Evolutionary conservation across 805 yeast genomes (phyloP).

Genomic region (Hanseniaspora taiwanica): DNA sequence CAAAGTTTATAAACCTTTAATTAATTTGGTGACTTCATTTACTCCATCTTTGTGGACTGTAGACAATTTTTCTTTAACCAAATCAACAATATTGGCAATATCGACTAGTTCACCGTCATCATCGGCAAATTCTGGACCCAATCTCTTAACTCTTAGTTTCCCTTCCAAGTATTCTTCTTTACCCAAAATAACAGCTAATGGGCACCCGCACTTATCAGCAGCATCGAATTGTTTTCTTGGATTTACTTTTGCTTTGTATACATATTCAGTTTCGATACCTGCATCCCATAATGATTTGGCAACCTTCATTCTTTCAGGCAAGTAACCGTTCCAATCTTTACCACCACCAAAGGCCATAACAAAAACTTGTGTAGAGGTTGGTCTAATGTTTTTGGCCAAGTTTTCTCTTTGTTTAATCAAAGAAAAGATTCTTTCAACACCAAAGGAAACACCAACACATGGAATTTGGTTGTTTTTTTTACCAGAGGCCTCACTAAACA

Average conservation of each 20-base stretch:
- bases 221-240: conserved; percentile 95
- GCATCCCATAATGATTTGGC: conserved; percentile 76
- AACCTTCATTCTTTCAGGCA: conserved; percentile 81
- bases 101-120: conserved; percentile 76
- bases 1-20: conserved; percentile 34
- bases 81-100: conserved; percentile 43
- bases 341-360: conserved; percentile 99
- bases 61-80: conserved; percentile 37
- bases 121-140: conserved; percentile 79
- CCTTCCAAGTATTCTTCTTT: conserved; percentile 81
- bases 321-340: conserved; percentile 85
- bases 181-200: conserved; percentile 84
- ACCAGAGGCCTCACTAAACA: conserved; percentile 79
- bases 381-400: conserved; percentile 48
- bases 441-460: conserved; percentile 94
- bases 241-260: conserved; percentile 88
- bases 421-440: conserved; percentile 90
- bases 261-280: conserved; percentile 82
- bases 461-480: conserved; percentile 72
- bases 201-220: conserved; percentile 89
- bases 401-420: conserved; percentile 66
- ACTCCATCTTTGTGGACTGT: conserved; percentile 42
- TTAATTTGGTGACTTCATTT: conserved; percentile 49
- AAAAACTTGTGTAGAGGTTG: conserved; percentile 83
- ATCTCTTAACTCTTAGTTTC: conserved; percentile 68